Base-by-base conservation (phyloP, 2,329 filamentous ascomycete species). In the Penicillium concentricum region DNA sequence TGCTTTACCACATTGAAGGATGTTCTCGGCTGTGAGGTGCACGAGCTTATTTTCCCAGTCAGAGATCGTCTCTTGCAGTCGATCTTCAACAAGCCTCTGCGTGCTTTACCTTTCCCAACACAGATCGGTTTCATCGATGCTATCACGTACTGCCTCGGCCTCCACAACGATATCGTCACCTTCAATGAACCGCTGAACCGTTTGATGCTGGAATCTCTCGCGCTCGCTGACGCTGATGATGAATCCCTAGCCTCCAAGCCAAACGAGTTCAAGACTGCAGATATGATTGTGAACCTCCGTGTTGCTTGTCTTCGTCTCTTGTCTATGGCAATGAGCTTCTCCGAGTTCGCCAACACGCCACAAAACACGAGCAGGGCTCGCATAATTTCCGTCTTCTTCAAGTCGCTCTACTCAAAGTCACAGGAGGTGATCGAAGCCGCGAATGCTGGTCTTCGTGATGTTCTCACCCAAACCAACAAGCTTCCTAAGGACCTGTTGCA, bases 111-210 rank as follows among this genome's bases (percentile, higher is more conserved):
- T 0, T 99, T 99, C 70, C 84, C 91, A 5, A 93, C 91, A 3
- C 95, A 99, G 76, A 99, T 99, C 64, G 95, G 94, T 4, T 97
- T 96, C 70, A 97, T 99, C 65, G 95, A 99, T 72, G 94, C 94
- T 1, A 92, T 99, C 70, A 96, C 91, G 0, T 99, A 95, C 74
- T 95, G 95, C 70, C 84, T 99, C 78, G 88, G 88, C 55, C 81
- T 99, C 47, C 93, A 95, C 72, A 87, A 88, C 47, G 89, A 94
- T 62, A 93, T 97, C 68, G 86, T 99, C 26, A 86, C 88, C 8
- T 96, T 97, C 72, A 94, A 97, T 63, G 93, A 97, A 48, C 87
- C 92, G 61, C 82, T 97, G 26, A 96, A 94, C 64, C 85, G 94
- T 43, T 80, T 99, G 41, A 82, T 99, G 58, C 90, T 95, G 84